A percentile compares a stretch with the other conserved stretches of the same genome.
Evolutionary conservation across 2,329 filamentous ascomycete species (phyloP).

Genomic region (Fusarium acutatum): DNA sequence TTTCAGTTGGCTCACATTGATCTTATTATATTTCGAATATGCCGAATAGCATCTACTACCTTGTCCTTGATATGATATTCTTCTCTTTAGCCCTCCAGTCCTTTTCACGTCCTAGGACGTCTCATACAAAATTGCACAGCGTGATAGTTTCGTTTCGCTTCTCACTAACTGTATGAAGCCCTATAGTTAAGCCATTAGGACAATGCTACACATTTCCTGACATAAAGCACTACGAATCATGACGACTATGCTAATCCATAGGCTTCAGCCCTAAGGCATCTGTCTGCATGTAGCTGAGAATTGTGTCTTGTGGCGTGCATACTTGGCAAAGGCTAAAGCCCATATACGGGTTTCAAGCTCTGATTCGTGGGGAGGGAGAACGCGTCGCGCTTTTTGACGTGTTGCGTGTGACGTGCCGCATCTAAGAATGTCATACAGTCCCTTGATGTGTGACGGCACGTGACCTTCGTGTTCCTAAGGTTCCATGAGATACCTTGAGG

Average conservation of each 20-base stretch:
- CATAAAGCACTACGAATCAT: neutral
- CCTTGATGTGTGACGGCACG: slow-evolving; percentile 7
- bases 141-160: neutral
- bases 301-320: slow-evolving; percentile 10
- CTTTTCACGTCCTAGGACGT: neutral
- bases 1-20: neutral
- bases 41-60: neutral
- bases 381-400: slow-evolving; percentile 19
- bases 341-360: neutral
- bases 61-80: neutral
- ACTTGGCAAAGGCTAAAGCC: neutral
- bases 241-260: neutral
- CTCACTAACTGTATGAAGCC: neutral
- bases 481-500: neutral
- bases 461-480: slow-evolving; percentile 7
- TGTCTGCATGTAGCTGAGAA: neutral
- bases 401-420: neutral
- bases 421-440: slow-evolving; percentile 3
- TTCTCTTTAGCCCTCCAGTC: neutral
- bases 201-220: neutral
- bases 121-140: neutral
- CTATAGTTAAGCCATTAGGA: too few species aligned
- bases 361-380: neutral
- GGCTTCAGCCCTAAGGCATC: neutral
- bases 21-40: neutral